A percentile compares a stretch with the other conserved stretches of the same genome.
These are phyloP conservation scores for Cornus kousa DNA, from an alignment of 148 eudicot species.

Conservation along the genomic window DNA sequence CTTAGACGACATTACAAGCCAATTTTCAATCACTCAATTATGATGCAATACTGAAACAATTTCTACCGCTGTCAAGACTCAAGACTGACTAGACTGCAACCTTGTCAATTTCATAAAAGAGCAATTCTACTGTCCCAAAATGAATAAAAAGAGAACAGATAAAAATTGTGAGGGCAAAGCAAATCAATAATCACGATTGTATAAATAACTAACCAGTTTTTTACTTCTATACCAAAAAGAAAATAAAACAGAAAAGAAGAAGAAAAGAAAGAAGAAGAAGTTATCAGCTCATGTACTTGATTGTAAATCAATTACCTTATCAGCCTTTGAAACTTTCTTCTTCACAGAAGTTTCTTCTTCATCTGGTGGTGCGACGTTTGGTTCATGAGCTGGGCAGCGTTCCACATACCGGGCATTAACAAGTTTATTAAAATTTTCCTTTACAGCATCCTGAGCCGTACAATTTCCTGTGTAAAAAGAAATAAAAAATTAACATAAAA, in stretches of 20 bases:
- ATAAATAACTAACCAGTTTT: not conserved
- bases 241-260: not conserved
- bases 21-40: not conserved
- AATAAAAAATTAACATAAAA: not conserved
- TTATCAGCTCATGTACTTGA: not conserved
- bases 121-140: not conserved
- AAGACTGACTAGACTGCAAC: not conserved
- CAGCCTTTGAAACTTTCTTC: slow-evolving; percentile 47
- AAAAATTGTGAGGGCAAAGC: not conserved
- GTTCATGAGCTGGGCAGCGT: slow-evolving; percentile 80
- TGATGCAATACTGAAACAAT: not conserved
- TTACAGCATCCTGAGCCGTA: slow-evolving; percentile 31
- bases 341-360: slow-evolving; percentile 44
- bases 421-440: slow-evolving; percentile 57
- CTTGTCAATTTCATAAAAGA: not conserved
- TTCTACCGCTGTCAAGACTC: not conserved
- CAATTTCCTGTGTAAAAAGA: slow-evolving; percentile 37
- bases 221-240: not conserved
- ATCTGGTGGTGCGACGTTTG: slow-evolving; percentile 43
- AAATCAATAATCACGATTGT: not conserved
- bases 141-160: no score
- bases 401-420: slow-evolving; percentile 58
- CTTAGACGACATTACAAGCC: not conserved
- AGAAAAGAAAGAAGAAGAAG: no score
- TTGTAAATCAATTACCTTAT: slow-evolving; percentile 43